Conservation (phyloP, 129 eudicot species). For the Helichrysum umbraculigerum region DNA sequence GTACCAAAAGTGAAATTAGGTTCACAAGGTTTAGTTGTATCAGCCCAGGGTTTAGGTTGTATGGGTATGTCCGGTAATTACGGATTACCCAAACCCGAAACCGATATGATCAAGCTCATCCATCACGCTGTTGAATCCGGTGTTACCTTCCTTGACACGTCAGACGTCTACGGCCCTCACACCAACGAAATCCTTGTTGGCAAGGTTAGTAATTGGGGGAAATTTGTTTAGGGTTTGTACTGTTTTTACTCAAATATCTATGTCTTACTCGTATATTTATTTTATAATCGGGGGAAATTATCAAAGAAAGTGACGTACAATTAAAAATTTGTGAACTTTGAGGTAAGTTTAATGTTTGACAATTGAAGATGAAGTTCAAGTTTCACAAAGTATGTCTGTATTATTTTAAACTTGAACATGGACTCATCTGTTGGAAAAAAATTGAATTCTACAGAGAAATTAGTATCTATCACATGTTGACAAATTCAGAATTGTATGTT, state of each 20-base stretch:
- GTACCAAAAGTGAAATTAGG: constrained; percentile 40
- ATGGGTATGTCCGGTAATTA: constrained; percentile 45
- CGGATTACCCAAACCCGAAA: constrained; percentile 49
- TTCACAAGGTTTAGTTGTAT: constrained; percentile 50
- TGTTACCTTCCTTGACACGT: constrained; percentile 48
- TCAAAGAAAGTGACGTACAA: too few relatives aligned
- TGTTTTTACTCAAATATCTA: not conserved
- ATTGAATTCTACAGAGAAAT: too few relatives aligned
- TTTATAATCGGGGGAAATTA: too few relatives aligned
- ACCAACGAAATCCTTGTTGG: constrained; percentile 49
- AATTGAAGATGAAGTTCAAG: too few relatives aligned
- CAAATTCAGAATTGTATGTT: too few relatives aligned
- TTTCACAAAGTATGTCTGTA: too few relatives aligned
- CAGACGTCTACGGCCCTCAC: constrained; percentile 50
- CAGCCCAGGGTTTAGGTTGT: constrained; percentile 52
- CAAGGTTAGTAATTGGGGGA: constrained; percentile 28
- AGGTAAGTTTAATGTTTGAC: too few relatives aligned
- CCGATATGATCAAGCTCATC: constrained; percentile 40
- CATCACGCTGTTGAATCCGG: constrained; percentile 45
- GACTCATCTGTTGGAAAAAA: too few relatives aligned
- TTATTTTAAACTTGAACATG: too few relatives aligned
- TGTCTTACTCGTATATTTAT: not conserved
- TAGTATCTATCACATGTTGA: too few relatives aligned
- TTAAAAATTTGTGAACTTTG: too few relatives aligned
- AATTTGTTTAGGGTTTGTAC: too few relatives aligned